These are phyloP conservation scores for Melampsora larici-populina DNA, from an alignment of 1,284 basidiomycete genomes.

Conservation along the genomic window DNA sequence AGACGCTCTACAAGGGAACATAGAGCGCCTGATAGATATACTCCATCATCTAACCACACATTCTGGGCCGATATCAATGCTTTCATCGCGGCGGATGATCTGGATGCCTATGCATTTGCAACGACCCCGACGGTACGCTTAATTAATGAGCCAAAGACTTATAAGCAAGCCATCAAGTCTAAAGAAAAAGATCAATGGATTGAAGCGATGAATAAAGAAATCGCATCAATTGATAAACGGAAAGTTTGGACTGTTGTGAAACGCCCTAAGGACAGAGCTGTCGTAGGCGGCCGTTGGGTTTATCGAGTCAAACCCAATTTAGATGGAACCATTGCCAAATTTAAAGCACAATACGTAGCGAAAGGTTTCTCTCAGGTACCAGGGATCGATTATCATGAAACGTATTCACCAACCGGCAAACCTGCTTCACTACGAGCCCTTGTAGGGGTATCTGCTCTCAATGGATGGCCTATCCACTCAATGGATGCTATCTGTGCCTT, in stretches of 20 bases:
- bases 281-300: slow-evolving; percentile 26
- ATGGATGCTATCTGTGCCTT: slow-evolving; percentile 43
- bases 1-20: neutral
- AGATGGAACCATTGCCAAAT: neutral
- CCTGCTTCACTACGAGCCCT: slow-evolving; percentile 20
- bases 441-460: slow-evolving; percentile 34
- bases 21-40: neutral
- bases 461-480: slow-evolving; percentile 24
- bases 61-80: too few relatives aligned
- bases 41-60: neutral
- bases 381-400: too few relatives aligned
- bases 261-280: neutral
- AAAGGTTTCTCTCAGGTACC: too few relatives aligned
- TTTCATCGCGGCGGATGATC: neutral
- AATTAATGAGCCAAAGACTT: too few relatives aligned
- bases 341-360: slow-evolving; percentile 43
- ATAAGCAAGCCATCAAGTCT: too few relatives aligned
- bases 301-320: slow-evolving; percentile 15
- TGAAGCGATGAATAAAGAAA: too few relatives aligned
- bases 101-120: too few relatives aligned
- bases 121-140: too few relatives aligned
- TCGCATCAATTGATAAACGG: too few relatives aligned
- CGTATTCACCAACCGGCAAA: slow-evolving; percentile 32
- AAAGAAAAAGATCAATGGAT: too few relatives aligned
- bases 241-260: neutral